Base-by-base conservation (phyloP, 75 land plant species). In the Sequoiadendron giganteum region DNA sequence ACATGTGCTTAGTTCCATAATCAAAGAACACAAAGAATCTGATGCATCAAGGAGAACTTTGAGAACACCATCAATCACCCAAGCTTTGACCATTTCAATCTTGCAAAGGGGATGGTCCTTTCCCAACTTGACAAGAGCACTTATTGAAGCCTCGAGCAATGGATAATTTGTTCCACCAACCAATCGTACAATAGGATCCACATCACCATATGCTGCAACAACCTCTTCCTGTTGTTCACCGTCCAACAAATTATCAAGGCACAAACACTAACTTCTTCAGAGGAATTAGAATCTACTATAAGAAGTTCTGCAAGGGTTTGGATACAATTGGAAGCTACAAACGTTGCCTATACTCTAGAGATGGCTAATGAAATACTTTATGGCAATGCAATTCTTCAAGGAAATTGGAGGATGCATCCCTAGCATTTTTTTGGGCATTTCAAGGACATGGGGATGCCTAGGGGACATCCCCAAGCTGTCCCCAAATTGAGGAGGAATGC, bases 11-110 rank as follows among this genome's bases (percentile, higher is more conserved):
- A 98, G 86, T 88, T 96, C 98, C 14, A 95, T 97, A 73, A 92
- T 93, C 28, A 94, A 91, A 49, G 91, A 88, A 87, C 96, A 96
- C 9, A 96, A 78, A 48, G 94, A 90, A 86, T 90, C 93, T 5
- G 98, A 93, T 8, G 94, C 98, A 81, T 43, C 90, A 47, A 91
- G 93, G 30, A 98, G 93, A 40, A 95, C 84, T 84, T 95, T 95
- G 73, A 96, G 93, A 65, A 94, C 91, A 83, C 88, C 92, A 48
- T 96, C 96, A 87, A 98, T 94, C 30, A 98, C 79, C 10, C 98
- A 97, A 83, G 96, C 94, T 84, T 95, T 96, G 15, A 98, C 97
- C 99, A 98, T 98, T 19, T 96, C 96, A 48, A 98, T 80, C 85
- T 98, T 98, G 84, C 94, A 91, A 0, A 89, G 90, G 18, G 96